These are phyloP conservation scores for Aspergillus pseudonomiae DNA, from an alignment of 2,329 filamentous ascomycete species.

Conservation along the genomic window DNA sequence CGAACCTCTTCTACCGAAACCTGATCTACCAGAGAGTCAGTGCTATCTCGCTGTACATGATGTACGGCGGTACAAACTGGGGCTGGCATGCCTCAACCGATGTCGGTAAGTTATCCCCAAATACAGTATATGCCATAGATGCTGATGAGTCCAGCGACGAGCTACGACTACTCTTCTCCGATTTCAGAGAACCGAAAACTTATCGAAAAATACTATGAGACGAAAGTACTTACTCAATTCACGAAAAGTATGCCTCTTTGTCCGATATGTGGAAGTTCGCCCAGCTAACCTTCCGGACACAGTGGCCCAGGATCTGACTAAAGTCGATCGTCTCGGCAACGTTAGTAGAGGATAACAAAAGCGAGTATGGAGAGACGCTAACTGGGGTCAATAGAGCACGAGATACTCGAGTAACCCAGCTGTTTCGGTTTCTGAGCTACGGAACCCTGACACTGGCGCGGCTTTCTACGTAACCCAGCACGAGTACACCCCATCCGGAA, in stretches of 20 bases:
- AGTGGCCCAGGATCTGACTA: slow-evolving; percentile 57
- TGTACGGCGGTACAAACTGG: slow-evolving; percentile 68
- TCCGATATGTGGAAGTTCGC: neutral
- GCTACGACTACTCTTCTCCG: slow-evolving; percentile 66
- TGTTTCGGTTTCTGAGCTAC: slow-evolving; percentile 59
- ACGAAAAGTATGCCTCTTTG: slow-evolving; percentile 47
- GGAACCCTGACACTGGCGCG: slow-evolving; percentile 60
- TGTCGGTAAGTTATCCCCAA: neutral
- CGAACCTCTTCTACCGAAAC: slow-evolving; percentile 66
- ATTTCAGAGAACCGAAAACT: slow-evolving; percentile 63
- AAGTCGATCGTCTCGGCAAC: slow-evolving; percentile 55
- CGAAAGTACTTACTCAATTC: slow-evolving; percentile 64
- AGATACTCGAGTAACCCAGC: slow-evolving; percentile 55
- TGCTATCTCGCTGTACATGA: slow-evolving; percentile 65
- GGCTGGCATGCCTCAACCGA: slow-evolving; percentile 61
- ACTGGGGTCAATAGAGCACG: slow-evolving; percentile 32
- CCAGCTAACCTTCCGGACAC: neutral
- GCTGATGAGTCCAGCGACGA: slow-evolving; percentile 53
- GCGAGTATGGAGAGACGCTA: neutral
- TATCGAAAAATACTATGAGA: slow-evolving; percentile 64
- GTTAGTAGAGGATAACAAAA: slow-evolving; percentile 17
- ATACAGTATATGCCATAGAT: neutral
- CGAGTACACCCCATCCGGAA: slow-evolving; percentile 54
- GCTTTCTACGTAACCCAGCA: slow-evolving; percentile 65
- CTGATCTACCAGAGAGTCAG: slow-evolving; percentile 63